Percentiles rank a stretch among this genome's conserved stretches.
These are phyloP conservation scores for Nitzschia sp. DNA, from an alignment of 108 stramenopile species.

Conservation along the genomic window DNA sequence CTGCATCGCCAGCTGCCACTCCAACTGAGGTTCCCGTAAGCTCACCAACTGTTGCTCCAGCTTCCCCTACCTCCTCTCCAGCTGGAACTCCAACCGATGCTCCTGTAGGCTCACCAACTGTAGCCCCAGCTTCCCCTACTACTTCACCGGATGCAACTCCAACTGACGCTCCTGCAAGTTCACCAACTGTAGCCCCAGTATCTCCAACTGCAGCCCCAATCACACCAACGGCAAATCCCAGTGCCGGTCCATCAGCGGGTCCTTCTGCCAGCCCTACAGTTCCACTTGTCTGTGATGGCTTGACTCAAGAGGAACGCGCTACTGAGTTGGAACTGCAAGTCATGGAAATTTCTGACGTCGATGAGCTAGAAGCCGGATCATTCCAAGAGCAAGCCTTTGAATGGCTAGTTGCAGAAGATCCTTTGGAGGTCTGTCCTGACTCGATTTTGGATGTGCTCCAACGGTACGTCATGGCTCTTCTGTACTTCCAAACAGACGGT, in stretches of 20 bases:
- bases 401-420: slow-evolving; percentile 60
- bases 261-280: background rate
- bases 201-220: slow-evolving; percentile 11
- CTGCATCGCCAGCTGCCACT: background rate
- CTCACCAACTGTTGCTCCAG: background rate
- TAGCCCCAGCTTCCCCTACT: background rate
- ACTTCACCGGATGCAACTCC: slow-evolving; percentile 2
- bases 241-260: background rate
- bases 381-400: slow-evolving; percentile 53
- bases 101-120: background rate
- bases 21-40: background rate
- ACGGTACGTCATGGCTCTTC: slow-evolving; percentile 46
- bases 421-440: slow-evolving; percentile 45
- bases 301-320: slow-evolving; percentile 17
- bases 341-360: slow-evolving; percentile 7
- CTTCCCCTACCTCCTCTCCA: background rate
- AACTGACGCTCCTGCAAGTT: background rate
- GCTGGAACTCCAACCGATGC: background rate
- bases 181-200: background rate
- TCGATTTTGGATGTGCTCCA: slow-evolving; percentile 38
- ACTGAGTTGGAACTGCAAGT: slow-evolving; percentile 8
- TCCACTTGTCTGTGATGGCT: slow-evolving; percentile 17
- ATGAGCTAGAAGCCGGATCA: slow-evolving; percentile 17
- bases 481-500: slow-evolving; percentile 54
- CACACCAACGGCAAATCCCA: background rate